Evolutionary conservation across 2,329 filamentous ascomycete genomes (phyloP), one percentile per base, ranked within the genome.

Genomic region (Xylaria digitata): DNA sequence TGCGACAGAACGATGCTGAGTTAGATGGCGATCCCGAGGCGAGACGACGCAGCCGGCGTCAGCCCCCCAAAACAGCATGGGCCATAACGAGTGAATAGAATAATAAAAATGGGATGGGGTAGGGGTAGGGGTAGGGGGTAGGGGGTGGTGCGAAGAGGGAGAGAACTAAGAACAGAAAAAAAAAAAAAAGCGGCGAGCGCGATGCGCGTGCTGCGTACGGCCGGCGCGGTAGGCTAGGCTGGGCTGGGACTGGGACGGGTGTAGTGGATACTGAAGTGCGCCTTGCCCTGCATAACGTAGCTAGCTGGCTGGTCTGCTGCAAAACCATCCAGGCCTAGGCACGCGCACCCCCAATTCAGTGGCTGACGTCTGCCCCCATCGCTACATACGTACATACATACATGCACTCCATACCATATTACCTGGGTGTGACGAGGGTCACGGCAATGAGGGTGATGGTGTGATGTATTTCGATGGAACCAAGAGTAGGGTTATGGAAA

Each of bases 11-110:
- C 19, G 43, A 63, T 50, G 45, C 48, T 57, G 61, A 56, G 60
- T 66, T 60, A 50, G 61, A 66, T 69, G 70, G 70, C 67, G 65
- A 69, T 73, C 70, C 72, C 73, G 73, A 75, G 71, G 70, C 72
- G 69, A 74, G 67, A 72, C 61, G 59, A 69, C 70, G 73, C 72
- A 72, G 64, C 71, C 71, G 71, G 70, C 67, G 58, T 65, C 62
- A 71, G 65, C 67, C 67, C 67, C 61, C 65, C 43, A 55, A 58
- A 63, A 55, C 53, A 57, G 58, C 46, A 63, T 52, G 57, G 55
- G 42, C 48, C 46, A 60, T 23, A 50, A 34, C 23, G 56, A 57
- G 42, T 26, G 42, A 52, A 54, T 49, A 9, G 15, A 15, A n/a
- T n/a, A n/a, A n/a, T n/a, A 15, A 13, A 15, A 13, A 40, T 40